Conservation (phyloP, 1,139 yeast genomes). For the Blastobotrys niveus region DNA sequence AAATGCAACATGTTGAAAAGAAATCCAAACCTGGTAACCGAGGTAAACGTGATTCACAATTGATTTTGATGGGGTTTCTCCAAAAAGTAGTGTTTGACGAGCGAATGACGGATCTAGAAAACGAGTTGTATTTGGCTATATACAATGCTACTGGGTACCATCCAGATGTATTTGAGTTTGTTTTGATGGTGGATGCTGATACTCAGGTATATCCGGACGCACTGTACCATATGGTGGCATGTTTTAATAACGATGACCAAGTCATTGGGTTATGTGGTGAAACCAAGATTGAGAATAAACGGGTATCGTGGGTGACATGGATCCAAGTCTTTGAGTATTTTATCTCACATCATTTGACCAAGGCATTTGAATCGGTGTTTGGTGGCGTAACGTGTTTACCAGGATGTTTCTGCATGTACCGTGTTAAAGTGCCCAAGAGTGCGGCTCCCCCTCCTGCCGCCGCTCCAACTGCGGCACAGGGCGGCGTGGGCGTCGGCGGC, state of each 20-base stretch:
- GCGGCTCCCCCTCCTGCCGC: too few relatives aligned
- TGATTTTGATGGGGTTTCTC: slow-evolving; percentile 85
- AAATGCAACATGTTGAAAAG: slow-evolving; percentile 66
- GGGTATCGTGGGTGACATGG: slow-evolving; percentile 84
- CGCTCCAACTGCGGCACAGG: too few relatives aligned
- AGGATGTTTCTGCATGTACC: slow-evolving; percentile 94
- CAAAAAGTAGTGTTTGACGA: slow-evolving; percentile 92
- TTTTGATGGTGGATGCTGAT: slow-evolving; percentile 96
- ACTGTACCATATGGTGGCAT: slow-evolving; percentile 86
- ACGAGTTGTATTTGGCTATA: slow-evolving; percentile 67
- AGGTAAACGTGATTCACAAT: slow-evolving; percentile 97
- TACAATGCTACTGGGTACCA: slow-evolving; percentile 81
- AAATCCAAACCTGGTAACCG: slow-evolving; percentile 85
- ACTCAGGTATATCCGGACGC: slow-evolving; percentile 89
- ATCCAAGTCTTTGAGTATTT: slow-evolving; percentile 96
- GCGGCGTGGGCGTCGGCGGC: too few relatives aligned
- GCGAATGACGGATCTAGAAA: slow-evolving; percentile 93
- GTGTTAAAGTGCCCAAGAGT: slow-evolving; percentile 91
- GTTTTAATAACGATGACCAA: slow-evolving; percentile 83
- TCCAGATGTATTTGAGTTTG: slow-evolving; percentile 79
- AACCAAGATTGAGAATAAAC: slow-evolving; percentile 86
- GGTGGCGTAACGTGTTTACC: slow-evolving; percentile 98
- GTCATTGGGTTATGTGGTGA: slow-evolving; percentile 98
- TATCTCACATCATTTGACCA: slow-evolving; percentile 93
- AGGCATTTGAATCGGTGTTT: slow-evolving; percentile 92